Evolutionary conservation across 176 grass and related monocot species (phyloP).

Genomic region (Ensete glaucum): DNA sequence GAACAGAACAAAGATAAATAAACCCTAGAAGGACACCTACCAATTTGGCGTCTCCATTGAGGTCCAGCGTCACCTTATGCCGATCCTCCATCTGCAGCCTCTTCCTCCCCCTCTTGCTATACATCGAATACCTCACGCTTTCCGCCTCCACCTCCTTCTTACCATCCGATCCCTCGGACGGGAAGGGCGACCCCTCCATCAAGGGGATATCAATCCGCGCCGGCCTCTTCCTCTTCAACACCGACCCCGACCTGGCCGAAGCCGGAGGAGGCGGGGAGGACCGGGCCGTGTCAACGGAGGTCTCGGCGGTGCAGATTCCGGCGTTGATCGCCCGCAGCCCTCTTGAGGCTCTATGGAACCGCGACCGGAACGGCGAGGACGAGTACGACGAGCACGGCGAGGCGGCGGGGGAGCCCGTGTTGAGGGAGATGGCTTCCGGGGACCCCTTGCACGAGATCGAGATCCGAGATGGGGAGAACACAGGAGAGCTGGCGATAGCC

Average conservation of each 20-base stretch:
- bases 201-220: slow-evolving; percentile 58
- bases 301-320: slow-evolving; percentile 1
- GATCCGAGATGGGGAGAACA: slow-evolving; percentile 82
- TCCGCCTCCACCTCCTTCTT: slow-evolving; percentile 62
- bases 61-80: slow-evolving; percentile 51
- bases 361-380: slow-evolving; percentile 30
- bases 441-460: slow-evolving; percentile 75
- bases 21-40: slow-evolving; percentile 27
- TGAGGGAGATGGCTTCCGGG: slow-evolving; percentile 43
- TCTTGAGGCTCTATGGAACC: slow-evolving; percentile 22
- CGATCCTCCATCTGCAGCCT: slow-evolving; percentile 88
- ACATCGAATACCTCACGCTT: slow-evolving; percentile 56
- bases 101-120: slow-evolving; percentile 80
- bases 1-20: slow-evolving; percentile 11
- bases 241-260: slow-evolving; percentile 11
- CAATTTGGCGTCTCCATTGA: slow-evolving; percentile 59
- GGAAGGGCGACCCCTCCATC: slow-evolving; percentile 11
- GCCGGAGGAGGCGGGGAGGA: slow-evolving; percentile 11
- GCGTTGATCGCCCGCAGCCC: neutral
- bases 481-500: slow-evolving; percentile 80
- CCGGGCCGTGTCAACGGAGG: slow-evolving; percentile 14
- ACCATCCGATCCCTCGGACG: slow-evolving; percentile 39
- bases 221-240: slow-evolving; percentile 79
- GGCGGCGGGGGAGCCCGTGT: slow-evolving; percentile 26
- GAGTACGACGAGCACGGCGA: slow-evolving; percentile 30